Percentiles rank a stretch among this genome's conserved stretches.
Evolutionary conservation across 164 flowering plant species (phyloP).

Genomic region (Dillenia turbinata): DNA sequence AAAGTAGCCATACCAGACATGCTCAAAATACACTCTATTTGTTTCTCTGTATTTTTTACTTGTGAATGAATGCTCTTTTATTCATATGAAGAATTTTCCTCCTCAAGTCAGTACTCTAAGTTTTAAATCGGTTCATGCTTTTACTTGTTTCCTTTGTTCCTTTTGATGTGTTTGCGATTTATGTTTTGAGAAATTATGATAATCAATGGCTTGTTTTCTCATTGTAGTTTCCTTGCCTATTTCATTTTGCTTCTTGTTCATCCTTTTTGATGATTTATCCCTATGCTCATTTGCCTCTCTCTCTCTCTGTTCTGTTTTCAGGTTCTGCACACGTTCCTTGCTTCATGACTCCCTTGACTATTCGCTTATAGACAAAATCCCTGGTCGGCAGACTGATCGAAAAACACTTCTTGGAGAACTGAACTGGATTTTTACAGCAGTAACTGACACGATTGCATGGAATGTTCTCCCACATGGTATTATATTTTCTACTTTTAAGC

Average conservation of each 20-base stretch:
- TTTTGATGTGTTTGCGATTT: background rate
- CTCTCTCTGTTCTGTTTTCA: slow-evolving; percentile 33
- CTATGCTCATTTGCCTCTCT: background rate
- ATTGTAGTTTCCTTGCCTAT: background rate
- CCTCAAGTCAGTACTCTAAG: background rate
- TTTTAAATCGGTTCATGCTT: background rate
- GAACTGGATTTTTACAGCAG: slow-evolving; percentile 99
- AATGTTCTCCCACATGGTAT: slow-evolving; percentile 99
- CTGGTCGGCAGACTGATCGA: slow-evolving; percentile 95
- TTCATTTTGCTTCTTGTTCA: background rate
- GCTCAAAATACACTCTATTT: no score
- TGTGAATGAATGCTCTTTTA: background rate
- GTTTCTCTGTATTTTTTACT: background rate
- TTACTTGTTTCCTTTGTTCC: background rate
- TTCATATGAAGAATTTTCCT: no score
- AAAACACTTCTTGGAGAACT: slow-evolving; percentile 93
- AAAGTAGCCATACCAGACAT: no score
- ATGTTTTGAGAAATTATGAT: background rate
- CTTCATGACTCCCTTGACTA: slow-evolving; percentile 70
- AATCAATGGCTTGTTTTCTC: background rate
- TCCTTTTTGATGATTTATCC: background rate
- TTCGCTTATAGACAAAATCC: slow-evolving; percentile 82
- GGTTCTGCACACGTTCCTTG: slow-evolving; percentile 85
- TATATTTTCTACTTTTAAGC: background rate
- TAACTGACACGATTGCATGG: slow-evolving; percentile 99